A percentile compares a stretch with the other conserved stretches of the same genome.
Evolutionary conservation across 2,329 filamentous ascomycete genomes (phyloP).

Genomic region (Aspergillus quadrilineatus): DNA sequence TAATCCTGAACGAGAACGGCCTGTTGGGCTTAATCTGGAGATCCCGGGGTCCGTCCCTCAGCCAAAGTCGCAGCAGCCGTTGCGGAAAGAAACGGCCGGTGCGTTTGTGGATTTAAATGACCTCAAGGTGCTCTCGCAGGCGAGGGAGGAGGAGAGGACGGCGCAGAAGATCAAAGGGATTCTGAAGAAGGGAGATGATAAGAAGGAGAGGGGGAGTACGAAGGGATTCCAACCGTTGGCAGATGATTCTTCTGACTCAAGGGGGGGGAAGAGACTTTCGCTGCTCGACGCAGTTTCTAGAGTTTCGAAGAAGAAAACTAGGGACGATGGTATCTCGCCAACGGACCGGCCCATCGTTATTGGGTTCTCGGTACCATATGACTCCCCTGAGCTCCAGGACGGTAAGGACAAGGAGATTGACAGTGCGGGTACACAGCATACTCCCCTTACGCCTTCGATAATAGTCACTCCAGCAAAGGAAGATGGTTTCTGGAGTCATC

Average conservation of each 20-base stretch:
- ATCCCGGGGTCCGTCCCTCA: slow-evolving; percentile 25
- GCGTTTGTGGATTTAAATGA: slow-evolving; percentile 40
- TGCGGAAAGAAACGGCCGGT: slow-evolving; percentile 16
- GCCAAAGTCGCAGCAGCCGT: slow-evolving; percentile 14
- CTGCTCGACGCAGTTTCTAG: slow-evolving; percentile 16
- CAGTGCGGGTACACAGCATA: slow-evolving; percentile 30
- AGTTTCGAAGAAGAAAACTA: slow-evolving; percentile 26
- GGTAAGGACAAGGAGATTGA: slow-evolving; percentile 28
- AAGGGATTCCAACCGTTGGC: slow-evolving; percentile 24
- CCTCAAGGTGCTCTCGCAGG: slow-evolving; percentile 36
- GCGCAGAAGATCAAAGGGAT: slow-evolving; percentile 24
- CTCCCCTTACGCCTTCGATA: slow-evolving; percentile 47
- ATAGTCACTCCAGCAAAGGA: slow-evolving; percentile 48
- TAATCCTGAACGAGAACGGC: slow-evolving; percentile 20
- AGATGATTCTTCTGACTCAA: slow-evolving; percentile 14
- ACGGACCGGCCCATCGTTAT: slow-evolving; percentile 50
- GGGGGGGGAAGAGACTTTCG: slow-evolving; percentile 8
- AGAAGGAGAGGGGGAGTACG: slow-evolving; percentile 20
- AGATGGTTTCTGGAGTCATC: slow-evolving; percentile 36
- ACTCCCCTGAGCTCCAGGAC: slow-evolving; percentile 25
- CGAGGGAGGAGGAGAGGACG: slow-evolving; percentile 33
- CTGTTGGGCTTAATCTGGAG: slow-evolving; percentile 43
- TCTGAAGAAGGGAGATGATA: slow-evolving; percentile 21
- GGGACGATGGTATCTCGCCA: slow-evolving; percentile 40
- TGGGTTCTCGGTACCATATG: slow-evolving; percentile 43